phyloP scores from a whole-genome alignment of 164 flowering plant species.

The Chimonanthus salicifolius region DNA sequence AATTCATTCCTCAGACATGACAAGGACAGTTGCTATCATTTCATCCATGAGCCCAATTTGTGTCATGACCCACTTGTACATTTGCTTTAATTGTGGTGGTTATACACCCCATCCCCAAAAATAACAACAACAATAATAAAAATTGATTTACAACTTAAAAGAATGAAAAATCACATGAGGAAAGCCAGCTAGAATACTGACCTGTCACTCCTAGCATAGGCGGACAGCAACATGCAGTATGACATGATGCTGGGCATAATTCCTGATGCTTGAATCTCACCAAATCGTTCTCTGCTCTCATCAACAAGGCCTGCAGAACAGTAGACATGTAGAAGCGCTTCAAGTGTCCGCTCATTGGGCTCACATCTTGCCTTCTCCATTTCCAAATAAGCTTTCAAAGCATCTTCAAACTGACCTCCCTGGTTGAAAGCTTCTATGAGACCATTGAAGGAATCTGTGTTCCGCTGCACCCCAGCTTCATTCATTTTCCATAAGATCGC shows the following conservation, averaged over 20 bases:
- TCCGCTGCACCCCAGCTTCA: conserved; percentile 48
- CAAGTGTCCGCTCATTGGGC: conserved; percentile 87
- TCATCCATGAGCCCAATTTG: background rate
- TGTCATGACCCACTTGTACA: background rate
- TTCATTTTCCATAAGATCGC: conserved; percentile 58
- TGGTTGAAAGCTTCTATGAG: conserved; percentile 80
- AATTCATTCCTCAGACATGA: background rate
- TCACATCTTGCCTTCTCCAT: conserved; percentile 78
- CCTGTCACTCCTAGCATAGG: conserved; percentile 77
- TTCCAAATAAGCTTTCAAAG: conserved; percentile 70
- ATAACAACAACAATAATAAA: background rate
- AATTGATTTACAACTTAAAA: background rate
- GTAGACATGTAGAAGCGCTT: conserved; percentile 83
- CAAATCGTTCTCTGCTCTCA: conserved; percentile 78
- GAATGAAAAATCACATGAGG: background rate
- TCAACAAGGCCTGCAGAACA: conserved; percentile 85
- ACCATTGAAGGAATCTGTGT: conserved; percentile 65
- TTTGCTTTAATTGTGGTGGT: background rate
- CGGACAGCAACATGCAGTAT: conserved; percentile 90
- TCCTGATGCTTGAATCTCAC: conserved; percentile 72
- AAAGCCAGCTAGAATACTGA: conserved; percentile 22
- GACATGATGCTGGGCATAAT: conserved; percentile 74
- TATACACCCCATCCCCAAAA: background rate
- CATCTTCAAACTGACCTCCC: conserved; percentile 85
- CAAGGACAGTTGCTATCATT: background rate